phyloP scores from a whole-genome alignment of 1,139 yeast species.

The Casaregolazyma lundiana region DNA sequence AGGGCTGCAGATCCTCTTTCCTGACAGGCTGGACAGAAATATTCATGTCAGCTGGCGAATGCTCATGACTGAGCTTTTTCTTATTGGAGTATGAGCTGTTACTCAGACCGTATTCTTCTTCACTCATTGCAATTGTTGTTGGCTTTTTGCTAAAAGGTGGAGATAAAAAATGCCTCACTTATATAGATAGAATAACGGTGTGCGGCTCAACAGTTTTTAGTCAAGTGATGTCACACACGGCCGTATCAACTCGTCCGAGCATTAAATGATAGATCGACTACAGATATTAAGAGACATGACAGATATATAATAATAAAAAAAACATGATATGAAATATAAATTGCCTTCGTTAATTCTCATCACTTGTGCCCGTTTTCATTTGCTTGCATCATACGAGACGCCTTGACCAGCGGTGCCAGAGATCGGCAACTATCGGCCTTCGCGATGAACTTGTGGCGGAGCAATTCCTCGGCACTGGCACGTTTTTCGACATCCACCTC shows the following conservation, averaged over 20 bases:
- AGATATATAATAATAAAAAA: neutral
- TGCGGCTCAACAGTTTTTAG: too few relatives aligned
- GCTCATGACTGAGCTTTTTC: neutral
- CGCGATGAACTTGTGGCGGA: constrained; percentile 65
- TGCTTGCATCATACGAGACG: constrained; percentile 74
- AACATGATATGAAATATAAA: neutral
- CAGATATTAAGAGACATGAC: neutral
- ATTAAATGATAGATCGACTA: too few relatives aligned
- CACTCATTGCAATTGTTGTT: constrained; percentile 1
- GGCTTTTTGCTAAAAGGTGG: neutral
- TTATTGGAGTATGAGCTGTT: constrained; percentile 2
- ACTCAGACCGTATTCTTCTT: constrained; percentile 13
- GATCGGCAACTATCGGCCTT: constrained; percentile 68
- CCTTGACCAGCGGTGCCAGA: constrained; percentile 84
- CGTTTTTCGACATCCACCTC: constrained; percentile 83
- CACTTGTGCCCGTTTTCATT: constrained; percentile 18
- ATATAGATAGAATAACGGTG: too few relatives aligned
- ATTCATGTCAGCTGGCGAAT: constrained; percentile 14
- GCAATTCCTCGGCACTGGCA: constrained; percentile 72
- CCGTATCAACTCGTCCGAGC: too few relatives aligned
- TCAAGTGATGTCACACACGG: neutral
- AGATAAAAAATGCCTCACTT: too few relatives aligned
- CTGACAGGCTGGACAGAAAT: constrained; percentile 31
- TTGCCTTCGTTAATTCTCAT: constrained; percentile 1
- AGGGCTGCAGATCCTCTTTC: constrained; percentile 35